A percentile compares a stretch with the other conserved stretches of the same genome.
Conservation (phyloP, 2,329 filamentous ascomycete genomes). For the Aspergillus sclerotialis region DNA sequence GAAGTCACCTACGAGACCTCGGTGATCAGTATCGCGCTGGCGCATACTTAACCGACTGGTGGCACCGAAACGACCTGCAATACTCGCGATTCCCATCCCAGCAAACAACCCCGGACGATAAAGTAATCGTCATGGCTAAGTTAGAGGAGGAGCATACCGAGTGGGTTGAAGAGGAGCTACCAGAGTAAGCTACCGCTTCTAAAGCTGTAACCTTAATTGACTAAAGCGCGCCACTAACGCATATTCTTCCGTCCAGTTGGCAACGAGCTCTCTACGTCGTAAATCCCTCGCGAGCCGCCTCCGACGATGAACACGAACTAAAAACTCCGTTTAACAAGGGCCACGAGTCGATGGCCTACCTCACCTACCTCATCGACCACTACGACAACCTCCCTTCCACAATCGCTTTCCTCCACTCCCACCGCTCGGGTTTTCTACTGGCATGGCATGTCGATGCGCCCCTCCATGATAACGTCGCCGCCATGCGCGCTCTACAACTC, state of each 20-base stretch:
- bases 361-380: conserved; percentile 42
- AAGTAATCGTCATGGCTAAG: conserved; percentile 40
- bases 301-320: conserved; percentile 15
- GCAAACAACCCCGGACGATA: conserved; percentile 20
- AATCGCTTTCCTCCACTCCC: conserved; percentile 50
- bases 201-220: too few relatives aligned
- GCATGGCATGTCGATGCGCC: conserved; percentile 55
- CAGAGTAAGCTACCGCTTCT: conserved; percentile 37
- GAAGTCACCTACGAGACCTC: conserved; percentile 25
- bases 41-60: conserved; percentile 27
- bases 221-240: background rate
- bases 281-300: conserved; percentile 24
- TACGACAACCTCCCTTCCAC: conserved; percentile 46
- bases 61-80: conserved; percentile 12
- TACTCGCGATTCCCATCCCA: conserved; percentile 1
- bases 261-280: conserved; percentile 40
- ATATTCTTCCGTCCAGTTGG: conserved; percentile 30
- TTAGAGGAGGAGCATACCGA: conserved; percentile 36
- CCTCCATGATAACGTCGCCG: conserved; percentile 48
- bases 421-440: conserved; percentile 40
- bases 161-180: conserved; percentile 41
- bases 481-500: conserved; percentile 44
- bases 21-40: conserved; percentile 30
- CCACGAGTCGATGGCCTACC: conserved; percentile 41
- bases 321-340: conserved; percentile 37